Evolutionary conservation across 1,284 basidiomycete species (phyloP), one percentile per base, ranked within the genome.

Genomic region (Ceratobasidium sp.): DNA sequence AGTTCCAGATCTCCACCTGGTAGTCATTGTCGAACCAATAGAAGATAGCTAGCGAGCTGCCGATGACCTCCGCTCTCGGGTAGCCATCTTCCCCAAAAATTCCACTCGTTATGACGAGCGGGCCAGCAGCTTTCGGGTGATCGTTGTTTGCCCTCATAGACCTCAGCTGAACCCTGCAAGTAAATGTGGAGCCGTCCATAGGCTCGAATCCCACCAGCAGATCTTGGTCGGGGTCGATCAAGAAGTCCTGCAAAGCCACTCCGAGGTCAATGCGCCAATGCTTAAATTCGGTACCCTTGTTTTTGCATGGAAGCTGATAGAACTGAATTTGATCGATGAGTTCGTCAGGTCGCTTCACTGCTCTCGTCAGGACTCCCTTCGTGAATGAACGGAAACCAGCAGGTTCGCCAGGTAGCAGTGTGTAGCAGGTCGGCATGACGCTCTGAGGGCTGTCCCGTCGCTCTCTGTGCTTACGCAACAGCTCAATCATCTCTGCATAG

Each of bases 181-280:
- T 37, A 17, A 17, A 11, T 20, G 17, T 15, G 3, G 20, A 20
- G 58, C 20, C 35, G 31, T n/a, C 13, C 5, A 39, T 45, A 7
- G 17, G 39, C 20, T 42, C 33, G 39, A 28, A 28, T 13, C 20
- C 26, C n/a, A 64, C 61, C 3, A 64, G 39, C 5, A 64, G 39
- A 20, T 64, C 39, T 58, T 69, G 67, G 7, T 69, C 67, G 10
- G 67, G 67, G 31, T 69, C 67, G 13, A 69, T 45, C 7, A 11
- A 13, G 2, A 42, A 13, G 17, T 28, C 33, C 17, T 23, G 8
- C 6, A 45, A 10, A 8, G 26, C 15, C 3, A 63, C n/a, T 42
- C 20, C 20, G n/a, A 42, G 35, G n/a, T 37, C 49, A 17, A 69
- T 39, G 11, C 11, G 23, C 51, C 67, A 54, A 13, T 45, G n/a